Evolutionary conservation across 1,284 basidiomycete species (phyloP), one percentile per base, ranked within the genome.

Genomic region (Microbotryum violaceum): DNA sequence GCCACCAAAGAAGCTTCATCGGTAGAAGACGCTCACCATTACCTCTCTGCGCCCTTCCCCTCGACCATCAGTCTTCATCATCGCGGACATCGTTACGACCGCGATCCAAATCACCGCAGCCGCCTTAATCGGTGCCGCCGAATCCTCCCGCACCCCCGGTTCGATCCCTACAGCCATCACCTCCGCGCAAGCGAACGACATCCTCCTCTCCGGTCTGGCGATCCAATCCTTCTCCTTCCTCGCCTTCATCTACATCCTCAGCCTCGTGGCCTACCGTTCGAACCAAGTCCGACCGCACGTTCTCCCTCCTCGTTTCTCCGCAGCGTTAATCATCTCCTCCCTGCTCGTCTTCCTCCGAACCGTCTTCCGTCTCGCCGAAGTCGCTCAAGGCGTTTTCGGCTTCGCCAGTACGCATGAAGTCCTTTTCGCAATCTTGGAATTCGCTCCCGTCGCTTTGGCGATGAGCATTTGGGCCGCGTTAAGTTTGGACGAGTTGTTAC

Each of bases 81-180:
- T 70, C 25, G 71, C 74, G 52, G 77, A 78, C 60, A 64, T 71
- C n/a, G 58, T 75, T 14, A 74, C 71, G 12, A 76, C 75, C 27
- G 69, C 75, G 29, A 65, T 78, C 9, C 77, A 78, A 59, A 71
- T 78, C 33, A 67, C 66, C n/a, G 78, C 77, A 16, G 77, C 78
- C 0, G 76, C 77, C 14, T 63, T 79, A 18, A 74, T 79, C 56
- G 78, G 78, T n/a, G 71, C 74, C 1, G 72, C 76, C 9, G 74
- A 78, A 60, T 25, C 46, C 6, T 49, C 54, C 14, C 44, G 56
- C 47, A 70, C 70, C 1, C 47, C 60, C 12, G 70, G 73, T 14
- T 60, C 72, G 44, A 12, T 27, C 2, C 66, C 72, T 18, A 42
- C 37, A 4, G 65, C 68, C 6, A 62, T 78, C 20, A 70, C 70